Evolutionary conservation across 257 asterid genomes (phyloP).

Genomic region (Scutellaria minor): DNA sequence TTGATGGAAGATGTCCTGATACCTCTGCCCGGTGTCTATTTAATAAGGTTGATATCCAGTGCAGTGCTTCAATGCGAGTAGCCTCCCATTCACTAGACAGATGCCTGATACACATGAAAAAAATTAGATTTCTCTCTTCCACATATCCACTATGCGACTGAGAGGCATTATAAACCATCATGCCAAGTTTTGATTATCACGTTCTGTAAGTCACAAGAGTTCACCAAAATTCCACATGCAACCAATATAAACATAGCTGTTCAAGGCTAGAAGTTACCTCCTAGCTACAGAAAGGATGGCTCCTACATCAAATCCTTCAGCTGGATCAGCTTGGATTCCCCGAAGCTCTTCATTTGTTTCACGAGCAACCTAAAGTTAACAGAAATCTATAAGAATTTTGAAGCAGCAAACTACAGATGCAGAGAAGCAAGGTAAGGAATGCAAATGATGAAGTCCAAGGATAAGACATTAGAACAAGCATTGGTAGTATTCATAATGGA

Average conservation of each 20-base stretch:
- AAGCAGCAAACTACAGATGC: conserved; percentile 15
- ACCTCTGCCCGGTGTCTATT: conserved; percentile 81
- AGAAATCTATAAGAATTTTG: conserved; percentile 32
- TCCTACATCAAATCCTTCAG: conserved; percentile 89
- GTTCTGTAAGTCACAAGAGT: conserved; percentile 23
- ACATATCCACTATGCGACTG: background rate
- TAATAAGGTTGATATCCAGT: conserved; percentile 85
- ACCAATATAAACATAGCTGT: conserved; percentile 20
- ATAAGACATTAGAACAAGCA: conserved; percentile 26
- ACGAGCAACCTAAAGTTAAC: conserved; percentile 77
- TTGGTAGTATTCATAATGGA: conserved; percentile 21
- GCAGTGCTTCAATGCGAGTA: conserved; percentile 95
- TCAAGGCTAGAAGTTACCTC: conserved; percentile 56
- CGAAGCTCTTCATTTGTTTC: conserved; percentile 98
- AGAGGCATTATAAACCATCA: conserved; percentile 17
- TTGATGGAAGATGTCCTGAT: conserved; percentile 18
- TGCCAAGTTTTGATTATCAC: conserved; percentile 6
- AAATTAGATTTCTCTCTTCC: background rate
- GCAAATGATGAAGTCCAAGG: conserved; percentile 15
- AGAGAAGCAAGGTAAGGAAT: conserved; percentile 19
- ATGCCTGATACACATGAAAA: conserved; percentile 60
- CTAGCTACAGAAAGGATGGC: conserved; percentile 88
- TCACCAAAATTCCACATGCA: conserved; percentile 23
- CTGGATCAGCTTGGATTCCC: conserved; percentile 81
- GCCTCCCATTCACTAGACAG: conserved; percentile 97